These are phyloP conservation scores for Eucalyptus erythrocorys DNA, from an alignment of 345 rosid species.

Conservation along the genomic window DNA sequence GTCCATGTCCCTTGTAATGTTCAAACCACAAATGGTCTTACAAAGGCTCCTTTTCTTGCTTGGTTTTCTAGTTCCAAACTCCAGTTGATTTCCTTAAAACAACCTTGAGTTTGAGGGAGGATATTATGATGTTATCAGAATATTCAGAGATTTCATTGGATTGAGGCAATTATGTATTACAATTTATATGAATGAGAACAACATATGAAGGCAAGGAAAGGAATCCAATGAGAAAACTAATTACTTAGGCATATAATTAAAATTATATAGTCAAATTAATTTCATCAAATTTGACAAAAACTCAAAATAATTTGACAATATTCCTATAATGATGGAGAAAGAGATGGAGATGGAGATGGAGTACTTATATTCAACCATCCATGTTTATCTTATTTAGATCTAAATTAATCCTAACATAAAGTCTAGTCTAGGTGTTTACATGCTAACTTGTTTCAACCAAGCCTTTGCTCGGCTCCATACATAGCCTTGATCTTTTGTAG, in stretches of 20 bases:
- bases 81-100: no score
- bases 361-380: no score
- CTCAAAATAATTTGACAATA: neutral
- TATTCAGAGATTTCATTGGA: neutral
- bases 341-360: no score
- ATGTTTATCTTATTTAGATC: neutral
- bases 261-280: neutral
- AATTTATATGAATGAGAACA: neutral
- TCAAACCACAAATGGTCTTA: no score
- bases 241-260: neutral
- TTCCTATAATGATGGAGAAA: neutral
- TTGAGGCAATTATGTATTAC: neutral
- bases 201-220: neutral
- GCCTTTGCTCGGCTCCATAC: neutral
- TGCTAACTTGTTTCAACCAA: neutral
- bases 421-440: neutral
- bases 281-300: neutral
- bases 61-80: no score
- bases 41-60: no score
- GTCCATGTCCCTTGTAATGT: neutral
- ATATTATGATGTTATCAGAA: fast-evolving
- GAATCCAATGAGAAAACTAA: neutral
- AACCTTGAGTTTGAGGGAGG: neutral
- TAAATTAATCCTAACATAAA: no score
- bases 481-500: neutral